Conservation (phyloP, 1,284 basidiomycete genomes). For the Trichosporon coremiiforme region DNA sequence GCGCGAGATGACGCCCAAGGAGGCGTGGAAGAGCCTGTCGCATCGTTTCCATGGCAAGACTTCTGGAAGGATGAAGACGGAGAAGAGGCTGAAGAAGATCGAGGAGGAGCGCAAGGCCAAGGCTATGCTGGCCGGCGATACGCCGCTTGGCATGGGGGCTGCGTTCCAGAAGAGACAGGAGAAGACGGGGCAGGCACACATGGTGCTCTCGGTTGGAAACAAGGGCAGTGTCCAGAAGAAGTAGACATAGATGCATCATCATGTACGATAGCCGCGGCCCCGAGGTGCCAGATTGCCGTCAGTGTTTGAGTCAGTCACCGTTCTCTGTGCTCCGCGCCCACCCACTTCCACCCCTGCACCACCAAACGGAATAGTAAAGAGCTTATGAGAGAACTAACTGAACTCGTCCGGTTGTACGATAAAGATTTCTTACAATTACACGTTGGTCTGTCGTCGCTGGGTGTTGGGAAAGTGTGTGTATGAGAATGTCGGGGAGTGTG, state of each 20-base stretch:
- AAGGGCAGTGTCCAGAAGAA: slow-evolving; percentile 67
- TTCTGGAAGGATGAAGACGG: slow-evolving; percentile 88
- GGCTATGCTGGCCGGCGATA: slow-evolving; percentile 89
- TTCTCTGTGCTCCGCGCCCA: too few relatives aligned
- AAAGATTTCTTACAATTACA: slow-evolving; percentile 14
- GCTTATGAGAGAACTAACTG: slow-evolving; percentile 1
- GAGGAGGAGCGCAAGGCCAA: slow-evolving; percentile 88
- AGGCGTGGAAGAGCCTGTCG: slow-evolving; percentile 93
- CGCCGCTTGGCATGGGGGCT: slow-evolving; percentile 84
- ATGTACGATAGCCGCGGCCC: neutral
- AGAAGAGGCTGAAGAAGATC: slow-evolving; percentile 90
- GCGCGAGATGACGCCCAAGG: slow-evolving; percentile 75
- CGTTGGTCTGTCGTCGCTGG: slow-evolving; percentile 8
- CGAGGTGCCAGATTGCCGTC: too few relatives aligned
- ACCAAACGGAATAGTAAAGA: neutral
- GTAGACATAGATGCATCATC: slow-evolving; percentile 2
- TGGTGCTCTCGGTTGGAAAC: slow-evolving; percentile 89
- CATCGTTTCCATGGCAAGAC: slow-evolving; percentile 97
- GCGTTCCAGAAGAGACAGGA: slow-evolving; percentile 88
- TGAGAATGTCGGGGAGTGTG: neutral
- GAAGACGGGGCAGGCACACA: slow-evolving; percentile 89
- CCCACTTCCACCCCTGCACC: too few relatives aligned
- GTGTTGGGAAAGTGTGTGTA: neutral
- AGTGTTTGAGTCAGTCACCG: too few relatives aligned
- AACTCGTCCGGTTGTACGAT: slow-evolving; percentile 7